Evolutionary conservation across 768 basidiomycete genomes (phyloP).

Genomic region (Tulasnella sp.): DNA sequence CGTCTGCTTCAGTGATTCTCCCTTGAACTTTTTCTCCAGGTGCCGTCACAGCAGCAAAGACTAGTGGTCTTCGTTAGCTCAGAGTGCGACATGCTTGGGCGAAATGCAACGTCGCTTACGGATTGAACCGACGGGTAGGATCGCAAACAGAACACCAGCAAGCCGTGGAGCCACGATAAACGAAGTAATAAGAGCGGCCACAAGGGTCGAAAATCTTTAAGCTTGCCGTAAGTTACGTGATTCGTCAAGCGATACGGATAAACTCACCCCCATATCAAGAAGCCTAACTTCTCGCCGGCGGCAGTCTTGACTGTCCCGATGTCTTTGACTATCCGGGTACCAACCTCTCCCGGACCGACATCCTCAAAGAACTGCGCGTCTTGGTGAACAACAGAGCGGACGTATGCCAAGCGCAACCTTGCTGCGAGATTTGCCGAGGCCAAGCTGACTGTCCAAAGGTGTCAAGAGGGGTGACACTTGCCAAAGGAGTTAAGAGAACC

Average conservation of each 20-base stretch:
- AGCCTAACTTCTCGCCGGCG: slow-evolving; percentile 30
- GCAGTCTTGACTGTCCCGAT: slow-evolving; percentile 28
- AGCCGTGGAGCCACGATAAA: slow-evolving; percentile 27
- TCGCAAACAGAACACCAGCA: slow-evolving; percentile 30
- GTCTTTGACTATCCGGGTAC: slow-evolving; percentile 23
- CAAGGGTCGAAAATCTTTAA: not conserved
- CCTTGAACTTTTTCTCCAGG: slow-evolving; percentile 1
- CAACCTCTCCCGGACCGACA: slow-evolving; percentile 32
- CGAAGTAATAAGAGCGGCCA: slow-evolving; percentile 27
- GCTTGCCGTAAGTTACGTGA: not conserved
- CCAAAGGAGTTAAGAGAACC: not conserved
- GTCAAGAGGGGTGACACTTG: not conserved
- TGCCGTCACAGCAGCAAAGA: slow-evolving; percentile 1
- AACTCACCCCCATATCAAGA: slow-evolving; percentile 20
- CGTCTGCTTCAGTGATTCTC: not conserved
- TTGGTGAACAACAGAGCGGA: slow-evolving; percentile 29
- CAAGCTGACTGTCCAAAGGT: not conserved
- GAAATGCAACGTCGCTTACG: not conserved
- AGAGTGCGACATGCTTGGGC: not conserved
- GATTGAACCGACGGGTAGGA: slow-evolving; percentile 26
- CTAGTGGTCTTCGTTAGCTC: not conserved
- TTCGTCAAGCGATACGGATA: not conserved
- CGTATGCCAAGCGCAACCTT: slow-evolving; percentile 28
- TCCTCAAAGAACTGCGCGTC: slow-evolving; percentile 30
- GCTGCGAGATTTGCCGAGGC: not conserved